These are phyloP conservation scores for Vitis amurensis DNA, from an alignment of 164 flowering plant species.

Conservation along the genomic window DNA sequence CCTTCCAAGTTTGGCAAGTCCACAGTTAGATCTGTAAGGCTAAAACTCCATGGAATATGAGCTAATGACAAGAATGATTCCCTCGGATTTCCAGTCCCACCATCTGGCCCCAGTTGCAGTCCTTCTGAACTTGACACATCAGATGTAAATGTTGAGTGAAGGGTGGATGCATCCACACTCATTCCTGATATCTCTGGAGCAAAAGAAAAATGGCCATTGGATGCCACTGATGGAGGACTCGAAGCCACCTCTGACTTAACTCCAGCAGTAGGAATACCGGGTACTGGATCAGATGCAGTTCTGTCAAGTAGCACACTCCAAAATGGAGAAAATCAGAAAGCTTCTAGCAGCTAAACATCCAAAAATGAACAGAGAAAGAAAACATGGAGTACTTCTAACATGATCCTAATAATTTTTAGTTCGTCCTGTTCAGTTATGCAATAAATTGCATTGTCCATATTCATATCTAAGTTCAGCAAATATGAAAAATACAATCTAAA, in stretches of 20 bases:
- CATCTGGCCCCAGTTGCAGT: slow-evolving; percentile 51
- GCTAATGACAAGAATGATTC: slow-evolving; percentile 70
- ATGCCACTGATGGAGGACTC: slow-evolving; percentile 63
- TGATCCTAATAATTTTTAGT: too few relatives aligned
- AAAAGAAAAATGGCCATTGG: slow-evolving; percentile 67
- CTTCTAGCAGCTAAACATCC: too few relatives aligned
- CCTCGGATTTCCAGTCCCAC: slow-evolving; percentile 38
- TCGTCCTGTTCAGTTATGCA: too few relatives aligned
- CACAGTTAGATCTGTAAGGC: slow-evolving; percentile 90
- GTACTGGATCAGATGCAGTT: slow-evolving; percentile 25
- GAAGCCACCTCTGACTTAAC: slow-evolving; percentile 55
- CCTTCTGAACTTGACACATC: slow-evolving; percentile 51
- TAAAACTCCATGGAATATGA: slow-evolving; percentile 93
- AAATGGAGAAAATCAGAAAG: slow-evolving; percentile 12
- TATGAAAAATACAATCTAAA: too few relatives aligned
- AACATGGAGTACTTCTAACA: too few relatives aligned
- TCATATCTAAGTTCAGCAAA: too few relatives aligned
- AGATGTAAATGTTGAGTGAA: slow-evolving; percentile 51
- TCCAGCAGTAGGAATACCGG: slow-evolving; percentile 33
- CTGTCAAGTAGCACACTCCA: slow-evolving; percentile 34
- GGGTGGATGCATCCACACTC: slow-evolving; percentile 51
- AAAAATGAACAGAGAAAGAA: too few relatives aligned
- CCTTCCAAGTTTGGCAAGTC: slow-evolving; percentile 67
- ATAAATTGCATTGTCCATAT: too few relatives aligned
- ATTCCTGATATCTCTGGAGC: slow-evolving; percentile 59